Evolutionary conservation across 2,329 filamentous ascomycete genomes (phyloP), one percentile per base, ranked within the genome.

Genomic region (Didymellaceae sp.): DNA sequence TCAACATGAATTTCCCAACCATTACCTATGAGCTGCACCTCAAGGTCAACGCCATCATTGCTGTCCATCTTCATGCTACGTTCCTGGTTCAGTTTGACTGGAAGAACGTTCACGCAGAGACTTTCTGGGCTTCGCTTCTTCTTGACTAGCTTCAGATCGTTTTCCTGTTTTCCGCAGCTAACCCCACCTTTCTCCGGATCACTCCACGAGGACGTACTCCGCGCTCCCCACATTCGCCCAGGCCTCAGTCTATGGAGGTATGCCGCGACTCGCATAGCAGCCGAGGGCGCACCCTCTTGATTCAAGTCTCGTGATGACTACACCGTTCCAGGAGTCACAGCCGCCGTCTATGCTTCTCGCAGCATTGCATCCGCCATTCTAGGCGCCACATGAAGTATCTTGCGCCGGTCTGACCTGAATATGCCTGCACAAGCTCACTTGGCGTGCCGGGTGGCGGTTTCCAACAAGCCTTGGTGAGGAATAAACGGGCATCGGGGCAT

Each of bases 151-250:
- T n/a, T n/a, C n/a, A n/a, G n/a, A 13, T 13, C 11, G 26, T 9
- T 9, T 28, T 9, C n/a, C 10, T 13, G 7, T 28, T 28, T 28
- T 13, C 10, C 26, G 5, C 5, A 4, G 5, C 5, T 13, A 13
- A 2, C 26, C 54, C 51, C 57, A 45, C 52, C 54, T 31, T 56
- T 52, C 53, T 52, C 56, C 53, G 52, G 54, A 52, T 47, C 45
- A 52, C 61, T 58, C 61, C 61, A 59, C 50, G 34, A 53, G 47
- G 35, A 51, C 45, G 45, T 53, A n/a, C 54, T 58, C 57, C 55
- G 35, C 42, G 44, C 14, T 51, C 53, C 40, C 31, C 37, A 40
- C 33, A 34, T 22, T 33, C 25, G 26, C 31, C 41, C 31, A 41
- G 34, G n/a, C n/a, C n/a, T n/a, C n/a, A n/a, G n/a, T n/a, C n/a